Evolutionary conservation across 495 filamentous ascomycete genomes (phyloP), one percentile per base, ranked within the genome.

Genomic region (Parathielavia appendiculata): DNA sequence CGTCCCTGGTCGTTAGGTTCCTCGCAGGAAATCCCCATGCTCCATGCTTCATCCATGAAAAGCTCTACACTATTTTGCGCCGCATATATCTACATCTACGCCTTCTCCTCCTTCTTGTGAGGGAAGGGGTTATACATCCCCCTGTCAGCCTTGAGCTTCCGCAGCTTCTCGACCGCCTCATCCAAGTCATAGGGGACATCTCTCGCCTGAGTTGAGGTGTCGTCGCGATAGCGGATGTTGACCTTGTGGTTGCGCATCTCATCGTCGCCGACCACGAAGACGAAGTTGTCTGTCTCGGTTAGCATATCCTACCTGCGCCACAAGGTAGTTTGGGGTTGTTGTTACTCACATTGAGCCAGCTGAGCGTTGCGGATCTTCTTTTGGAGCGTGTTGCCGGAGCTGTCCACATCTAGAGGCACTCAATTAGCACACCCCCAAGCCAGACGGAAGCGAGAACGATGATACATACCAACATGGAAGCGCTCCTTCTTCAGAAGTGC

Each of bases 331-430:
- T 20, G 3, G 23, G 20, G 5, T 12, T 5, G 41, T 90, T 70
- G 92, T n/a, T n/a, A 92, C 76, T 95, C 95, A 74, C 96, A 97
- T 68, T 95, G 88, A 12, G 84, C 77, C 59, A 97, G 65, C 72
- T 97, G 93, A 4, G 83, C 93, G 39, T 79, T 91, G 53, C 89
- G 85, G 56, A 97, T 91, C 81, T 97, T 97, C 84, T 97, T 97
- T 66, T 91, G 86, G 74, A 98, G 78, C 8, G 93, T 97, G 71
- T 98, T 96, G 51, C 89, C 90, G 55, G 80, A 88, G 61, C 92
- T 76, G 60, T 97, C 93, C 46, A 95, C 79, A 71, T 97, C 93
- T 70, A 14, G 32, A 26, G 34, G 35, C n/a, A 14, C 4, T 14
- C 4, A 13, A 47, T 63, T 30, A 59, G 51, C 14, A 43, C 11